phyloP scores from a whole-genome alignment of 2,329 filamentous ascomycete genomes.

The Aspergillus aculeatinus region DNA sequence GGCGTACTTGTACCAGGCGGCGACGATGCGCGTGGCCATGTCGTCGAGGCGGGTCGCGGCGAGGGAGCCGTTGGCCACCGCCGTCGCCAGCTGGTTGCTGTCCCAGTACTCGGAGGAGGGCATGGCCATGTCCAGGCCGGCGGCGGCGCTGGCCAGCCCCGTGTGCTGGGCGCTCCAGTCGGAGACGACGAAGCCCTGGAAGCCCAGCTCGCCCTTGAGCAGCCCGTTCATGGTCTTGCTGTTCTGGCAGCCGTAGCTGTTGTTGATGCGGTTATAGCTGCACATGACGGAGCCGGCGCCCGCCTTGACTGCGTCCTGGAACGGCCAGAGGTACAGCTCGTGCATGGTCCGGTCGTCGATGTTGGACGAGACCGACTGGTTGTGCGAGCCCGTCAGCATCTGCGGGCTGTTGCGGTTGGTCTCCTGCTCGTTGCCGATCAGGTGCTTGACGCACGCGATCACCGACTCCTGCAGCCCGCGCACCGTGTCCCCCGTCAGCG shows the following conservation, averaged over 20 bases:
- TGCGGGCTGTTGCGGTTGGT: slow-evolving; percentile 20
- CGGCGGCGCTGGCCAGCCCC: slow-evolving; percentile 64
- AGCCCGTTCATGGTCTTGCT: slow-evolving; percentile 53
- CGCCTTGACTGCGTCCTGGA: slow-evolving; percentile 60
- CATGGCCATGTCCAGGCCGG: slow-evolving; percentile 64
- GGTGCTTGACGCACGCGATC: slow-evolving; percentile 50
- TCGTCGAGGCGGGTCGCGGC: slow-evolving; percentile 10
- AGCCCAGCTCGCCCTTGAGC: slow-evolving; percentile 75
- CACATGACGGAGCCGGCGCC: slow-evolving; percentile 64
- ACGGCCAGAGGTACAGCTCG: slow-evolving; percentile 66
- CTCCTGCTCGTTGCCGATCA: slow-evolving; percentile 63
- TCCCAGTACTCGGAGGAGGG: slow-evolving; percentile 8
- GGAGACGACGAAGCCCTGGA: slow-evolving; percentile 76
- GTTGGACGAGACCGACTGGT: slow-evolving; percentile 57
- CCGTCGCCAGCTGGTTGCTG: slow-evolving; percentile 4
- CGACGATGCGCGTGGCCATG: slow-evolving; percentile 15
- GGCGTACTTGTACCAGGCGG: slow-evolving; percentile 13
- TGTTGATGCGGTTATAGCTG: slow-evolving; percentile 58
- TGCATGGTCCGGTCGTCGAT: slow-evolving; percentile 65
- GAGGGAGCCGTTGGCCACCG: slow-evolving; percentile 13
- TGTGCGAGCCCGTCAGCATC: slow-evolving; percentile 37
- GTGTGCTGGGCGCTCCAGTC: slow-evolving; percentile 77
- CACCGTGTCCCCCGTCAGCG: slow-evolving; percentile 39
- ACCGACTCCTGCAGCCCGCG: slow-evolving; percentile 46
- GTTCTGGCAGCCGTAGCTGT: slow-evolving; percentile 33